Base-by-base conservation (phyloP, 345 rosid species). In the Lagerstroemia speciosa region DNA sequence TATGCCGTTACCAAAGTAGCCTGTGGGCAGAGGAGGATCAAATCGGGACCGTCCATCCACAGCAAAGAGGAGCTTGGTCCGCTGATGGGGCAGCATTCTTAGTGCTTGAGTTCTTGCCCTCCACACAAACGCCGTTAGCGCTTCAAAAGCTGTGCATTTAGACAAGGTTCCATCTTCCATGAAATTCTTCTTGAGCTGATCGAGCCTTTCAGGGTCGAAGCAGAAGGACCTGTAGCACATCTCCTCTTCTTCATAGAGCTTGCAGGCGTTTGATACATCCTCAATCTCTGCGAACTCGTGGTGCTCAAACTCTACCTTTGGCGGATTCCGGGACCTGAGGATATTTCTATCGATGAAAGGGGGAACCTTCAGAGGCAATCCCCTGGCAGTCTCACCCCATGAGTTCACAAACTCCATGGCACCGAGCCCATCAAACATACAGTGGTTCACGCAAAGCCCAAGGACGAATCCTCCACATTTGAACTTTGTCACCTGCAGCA, bases 331-430 rank as follows among this genome's bases (percentile, higher is more conserved):
- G 2, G 97, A 79, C 72, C 69, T 77, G 65, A 93, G 87, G 33
- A 86, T 78, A 52, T 67, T 86, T 69, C 87, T 77, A 67, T 90
- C 94, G 22, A 79, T 75, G 73, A 74, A 82, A 57, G 97, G 97
- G 66, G 92, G 88, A 50, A 72, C 72, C 7, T 73, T 73, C n/a
- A 90, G 77, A 24, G 94, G 87, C 75, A 86, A 75, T n/a, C 87
- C 91, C 69, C 94, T 79, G 34, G 98, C 80, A 17, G 81, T 86
- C 73, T 87, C 87, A 20, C 86, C 93, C 96, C 98, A 90, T 22
- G 92, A 88, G 73, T 89, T 89, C 64, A 93, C 78, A 66, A 93
- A 93, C 67, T 90, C 89, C 97, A 90, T 89, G 8, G 96, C 96
- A 34, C 70, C 89, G 8, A 89, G 79, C 31, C 97, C 98, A 73